phyloP scores from a whole-genome alignment of 805 yeast genomes.

The Clavispora fructus region DNA sequence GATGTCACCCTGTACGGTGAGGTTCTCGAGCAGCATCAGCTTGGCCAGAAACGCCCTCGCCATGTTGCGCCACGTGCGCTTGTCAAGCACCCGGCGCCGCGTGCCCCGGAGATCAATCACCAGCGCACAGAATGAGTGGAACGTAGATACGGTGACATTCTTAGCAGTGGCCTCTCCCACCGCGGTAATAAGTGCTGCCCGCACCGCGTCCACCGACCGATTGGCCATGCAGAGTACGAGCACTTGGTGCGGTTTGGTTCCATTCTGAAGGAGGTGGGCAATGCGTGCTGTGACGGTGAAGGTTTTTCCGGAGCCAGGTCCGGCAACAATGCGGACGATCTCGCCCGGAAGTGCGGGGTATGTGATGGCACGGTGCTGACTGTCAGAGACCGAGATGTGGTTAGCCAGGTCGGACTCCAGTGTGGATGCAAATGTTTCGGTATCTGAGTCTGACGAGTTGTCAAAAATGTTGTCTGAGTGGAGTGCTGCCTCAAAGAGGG shows the following conservation, averaged over 20 bases:
- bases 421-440: not conserved
- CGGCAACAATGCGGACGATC: conserved; percentile 53
- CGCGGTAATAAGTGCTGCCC: conserved; percentile 22
- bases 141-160: conserved; percentile 75
- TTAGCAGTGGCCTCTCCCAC: conserved; percentile 48
- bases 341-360: conserved; percentile 34
- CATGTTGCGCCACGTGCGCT: conserved; percentile 44
- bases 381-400: conserved; percentile 27
- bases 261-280: conserved; percentile 37
- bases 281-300: conserved; percentile 52
- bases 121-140: conserved; percentile 60
- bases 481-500: not conserved
- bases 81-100: conserved; percentile 42
- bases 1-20: conserved; percentile 18
- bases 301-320: conserved; percentile 76
- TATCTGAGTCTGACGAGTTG: not conserved
- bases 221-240: conserved; percentile 65
- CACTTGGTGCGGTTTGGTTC: conserved; percentile 47
- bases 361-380: conserved; percentile 44
- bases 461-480: conserved; percentile 1
- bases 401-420: not conserved
- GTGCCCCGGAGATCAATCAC: conserved; percentile 35
- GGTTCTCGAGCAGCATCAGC: conserved; percentile 23
- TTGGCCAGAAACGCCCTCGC: conserved; percentile 31
- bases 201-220: conserved; percentile 52